Percentiles rank a stretch among this genome's conserved stretches.
These are phyloP conservation scores for Pharnaceum exiguum DNA, from an alignment of 148 eudicot species.

Conservation along the genomic window DNA sequence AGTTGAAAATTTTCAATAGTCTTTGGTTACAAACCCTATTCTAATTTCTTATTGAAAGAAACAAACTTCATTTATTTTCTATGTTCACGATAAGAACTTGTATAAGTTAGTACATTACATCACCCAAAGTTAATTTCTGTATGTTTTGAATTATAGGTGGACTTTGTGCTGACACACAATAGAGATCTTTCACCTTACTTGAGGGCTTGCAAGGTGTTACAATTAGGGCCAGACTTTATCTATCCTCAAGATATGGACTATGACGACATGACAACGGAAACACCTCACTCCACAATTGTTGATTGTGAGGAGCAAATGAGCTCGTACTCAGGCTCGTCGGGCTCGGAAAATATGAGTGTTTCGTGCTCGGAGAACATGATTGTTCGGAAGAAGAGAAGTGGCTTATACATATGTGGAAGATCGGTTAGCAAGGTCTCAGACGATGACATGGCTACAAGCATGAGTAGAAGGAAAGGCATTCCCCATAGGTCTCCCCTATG, in stretches of 20 bases:
- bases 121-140: not conserved
- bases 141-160: constrained; percentile 48
- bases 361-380: constrained; percentile 46
- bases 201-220: constrained; percentile 66
- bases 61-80: no score
- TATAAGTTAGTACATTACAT: not conserved
- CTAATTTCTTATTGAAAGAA: no score
- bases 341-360: constrained; percentile 65
- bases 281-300: constrained; percentile 62
- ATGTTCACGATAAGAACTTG: no score
- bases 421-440: constrained; percentile 49
- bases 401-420: constrained; percentile 62
- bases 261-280: constrained; percentile 62
- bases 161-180: constrained; percentile 70
- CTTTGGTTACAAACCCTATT: no score
- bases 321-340: constrained; percentile 70
- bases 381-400: constrained; percentile 79
- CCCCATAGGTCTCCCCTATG: constrained; percentile 95
- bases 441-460: constrained; percentile 90
- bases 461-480: constrained; percentile 87
- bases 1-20: no score
- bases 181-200: constrained; percentile 74
- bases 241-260: constrained; percentile 86
- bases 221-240: constrained; percentile 79
- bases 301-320: constrained; percentile 72